These are phyloP conservation scores for Saprolegnia parasitica DNA, from an alignment of 352 stramenopile species.

Conservation along the genomic window DNA sequence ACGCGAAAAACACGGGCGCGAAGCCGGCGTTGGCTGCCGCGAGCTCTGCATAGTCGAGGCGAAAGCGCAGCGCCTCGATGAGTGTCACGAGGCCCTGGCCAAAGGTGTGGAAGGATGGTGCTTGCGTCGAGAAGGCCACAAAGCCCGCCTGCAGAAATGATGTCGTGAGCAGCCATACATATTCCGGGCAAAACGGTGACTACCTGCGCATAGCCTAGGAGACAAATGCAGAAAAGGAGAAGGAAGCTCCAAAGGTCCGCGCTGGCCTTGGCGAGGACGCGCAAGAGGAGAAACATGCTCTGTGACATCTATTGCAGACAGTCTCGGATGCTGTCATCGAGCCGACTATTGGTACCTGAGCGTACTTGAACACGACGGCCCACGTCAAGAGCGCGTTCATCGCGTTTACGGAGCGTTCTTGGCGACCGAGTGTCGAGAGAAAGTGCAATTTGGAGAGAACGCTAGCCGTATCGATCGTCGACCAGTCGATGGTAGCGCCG, in stretches of 20 bases:
- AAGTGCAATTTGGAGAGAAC: constrained; percentile 42
- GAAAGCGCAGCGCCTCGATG: constrained; percentile 52
- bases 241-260: constrained; percentile 55
- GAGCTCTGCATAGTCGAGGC: constrained; percentile 51
- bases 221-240: constrained; percentile 52
- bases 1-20: constrained; percentile 62
- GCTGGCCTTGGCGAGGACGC: constrained; percentile 45
- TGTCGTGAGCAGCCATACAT: neutral
- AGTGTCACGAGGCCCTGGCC: constrained; percentile 49
- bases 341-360: constrained; percentile 30
- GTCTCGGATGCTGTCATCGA: neutral
- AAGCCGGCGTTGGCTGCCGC: constrained; percentile 41
- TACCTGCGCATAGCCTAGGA: constrained; percentile 62
- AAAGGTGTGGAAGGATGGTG: constrained; percentile 53
- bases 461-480: constrained; percentile 26
- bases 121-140: constrained; percentile 52
- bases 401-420: constrained; percentile 42
- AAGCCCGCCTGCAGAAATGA: constrained; percentile 33
- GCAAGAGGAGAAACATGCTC: constrained; percentile 54
- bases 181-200: neutral
- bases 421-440: constrained; percentile 38
- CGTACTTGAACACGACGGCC: constrained; percentile 66
- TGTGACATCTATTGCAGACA: constrained; percentile 38
- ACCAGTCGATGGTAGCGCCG: constrained; percentile 41
- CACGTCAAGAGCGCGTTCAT: constrained; percentile 53